phyloP scores from a whole-genome alignment of 2,329 filamentous ascomycete species.

The Talaromyces sp. region DNA sequence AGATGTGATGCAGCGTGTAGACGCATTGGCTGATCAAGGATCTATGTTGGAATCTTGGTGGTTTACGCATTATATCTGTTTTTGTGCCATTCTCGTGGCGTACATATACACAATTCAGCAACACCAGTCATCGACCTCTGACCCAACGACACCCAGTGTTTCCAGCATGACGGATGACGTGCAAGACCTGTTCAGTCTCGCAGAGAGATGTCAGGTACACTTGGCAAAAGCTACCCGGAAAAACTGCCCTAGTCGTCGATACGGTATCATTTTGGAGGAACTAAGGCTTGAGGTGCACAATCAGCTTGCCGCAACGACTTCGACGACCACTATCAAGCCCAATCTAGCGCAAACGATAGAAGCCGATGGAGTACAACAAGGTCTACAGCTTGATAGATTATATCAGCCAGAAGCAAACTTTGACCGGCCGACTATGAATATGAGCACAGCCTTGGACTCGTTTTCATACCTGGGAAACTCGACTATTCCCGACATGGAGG shows the following conservation, averaged over 20 bases:
- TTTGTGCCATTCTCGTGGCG: constrained; percentile 42
- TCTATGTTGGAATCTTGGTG: constrained; percentile 41
- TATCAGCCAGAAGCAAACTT: background rate
- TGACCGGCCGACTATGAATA: constrained; percentile 6
- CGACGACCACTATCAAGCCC: background rate
- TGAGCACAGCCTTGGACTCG: background rate
- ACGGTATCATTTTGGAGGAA: constrained; percentile 50
- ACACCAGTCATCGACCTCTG: constrained; percentile 22
- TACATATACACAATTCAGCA: constrained; percentile 45
- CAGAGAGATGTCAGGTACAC: constrained; percentile 46
- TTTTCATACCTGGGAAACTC: constrained; percentile 21
- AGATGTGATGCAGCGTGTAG: constrained; percentile 37
- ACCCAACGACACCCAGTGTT: constrained; percentile 22
- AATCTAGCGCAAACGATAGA: background rate
- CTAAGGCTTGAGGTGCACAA: constrained; percentile 42
- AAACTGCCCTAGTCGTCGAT: constrained; percentile 48
- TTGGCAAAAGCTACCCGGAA: constrained; percentile 46
- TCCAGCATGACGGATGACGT: constrained; percentile 23
- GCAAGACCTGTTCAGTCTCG: constrained; percentile 39
- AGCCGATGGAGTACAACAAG: background rate
- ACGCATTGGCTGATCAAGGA: constrained; percentile 35
- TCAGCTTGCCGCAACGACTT: constrained; percentile 25
- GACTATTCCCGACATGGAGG: constrained; percentile 23
- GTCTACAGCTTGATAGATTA: background rate
- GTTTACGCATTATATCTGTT: constrained; percentile 45